A percentile compares a stretch with the other conserved stretches of the same genome.
Conservation (phyloP, 1,139 yeast species). For the Candida pseudoviswanathii region DNA sequence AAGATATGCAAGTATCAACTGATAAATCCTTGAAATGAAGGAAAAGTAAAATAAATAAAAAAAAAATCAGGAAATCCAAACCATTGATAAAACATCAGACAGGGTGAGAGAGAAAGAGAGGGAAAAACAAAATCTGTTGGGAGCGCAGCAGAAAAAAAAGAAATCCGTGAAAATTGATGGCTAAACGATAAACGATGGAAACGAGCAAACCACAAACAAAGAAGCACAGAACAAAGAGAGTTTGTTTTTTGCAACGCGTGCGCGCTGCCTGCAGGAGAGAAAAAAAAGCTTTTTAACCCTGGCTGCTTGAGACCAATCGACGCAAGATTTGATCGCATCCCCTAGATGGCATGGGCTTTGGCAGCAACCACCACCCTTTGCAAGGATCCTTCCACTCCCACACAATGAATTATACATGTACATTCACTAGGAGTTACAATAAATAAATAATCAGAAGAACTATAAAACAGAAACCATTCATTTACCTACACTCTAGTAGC, state of each 20-base stretch:
- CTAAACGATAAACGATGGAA: background rate
- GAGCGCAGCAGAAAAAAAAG: no score
- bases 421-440: slow-evolving; percentile 1
- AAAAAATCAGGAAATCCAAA: background rate
- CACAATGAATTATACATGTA: background rate
- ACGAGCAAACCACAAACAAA: background rate
- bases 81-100: background rate
- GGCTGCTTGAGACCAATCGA: no score
- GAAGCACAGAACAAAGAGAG: no score
- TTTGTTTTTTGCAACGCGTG: no score
- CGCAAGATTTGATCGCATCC: no score
- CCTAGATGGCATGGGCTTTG: no score
- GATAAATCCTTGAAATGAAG: background rate
- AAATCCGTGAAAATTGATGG: no score
- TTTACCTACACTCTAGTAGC: slow-evolving; percentile 6
- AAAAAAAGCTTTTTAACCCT: background rate
- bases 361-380: no score
- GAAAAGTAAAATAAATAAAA: background rate
- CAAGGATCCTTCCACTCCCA: no score
- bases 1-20: background rate
- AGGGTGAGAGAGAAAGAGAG: background rate
- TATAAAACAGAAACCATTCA: background rate
- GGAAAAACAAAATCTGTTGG: background rate
- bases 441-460: slow-evolving; percentile 9
- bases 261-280: background rate